Evolutionary conservation across 331 rosid genomes (phyloP).

Genomic region (Ulmus americana): DNA sequence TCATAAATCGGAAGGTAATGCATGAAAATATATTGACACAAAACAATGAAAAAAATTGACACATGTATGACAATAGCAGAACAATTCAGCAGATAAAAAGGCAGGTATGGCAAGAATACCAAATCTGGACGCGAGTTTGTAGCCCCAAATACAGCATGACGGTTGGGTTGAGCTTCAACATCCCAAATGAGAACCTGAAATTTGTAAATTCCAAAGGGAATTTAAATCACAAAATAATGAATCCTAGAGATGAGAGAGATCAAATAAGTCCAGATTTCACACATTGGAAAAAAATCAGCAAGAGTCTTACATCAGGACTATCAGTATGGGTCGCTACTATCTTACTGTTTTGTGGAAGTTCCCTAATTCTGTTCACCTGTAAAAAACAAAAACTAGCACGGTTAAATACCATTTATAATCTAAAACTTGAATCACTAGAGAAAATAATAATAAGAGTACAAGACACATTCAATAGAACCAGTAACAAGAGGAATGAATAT

Average conservation of each 20-base stretch:
- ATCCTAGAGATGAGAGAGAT: slow-evolving; percentile 11
- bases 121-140: slow-evolving; percentile 91
- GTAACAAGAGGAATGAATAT: not conserved
- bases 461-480: not conserved
- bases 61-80: not conserved
- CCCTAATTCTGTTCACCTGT: slow-evolving; percentile 97
- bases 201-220: not conserved
- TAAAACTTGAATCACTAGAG: not conserved
- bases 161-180: slow-evolving; percentile 91
- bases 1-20: not conserved
- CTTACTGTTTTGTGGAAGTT: slow-evolving; percentile 83
- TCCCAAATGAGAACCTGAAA: slow-evolving; percentile 95
- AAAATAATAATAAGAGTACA: not conserved
- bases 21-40: not conserved
- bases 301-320: slow-evolving; percentile 76
- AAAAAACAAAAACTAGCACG: slow-evolving; percentile 14
- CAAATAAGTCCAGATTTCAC: not conserved
- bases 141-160: slow-evolving; percentile 97
- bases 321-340: slow-evolving; percentile 97
- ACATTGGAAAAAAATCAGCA: slow-evolving; percentile 6
- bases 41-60: not conserved
- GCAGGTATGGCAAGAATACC: slow-evolving; percentile 35
- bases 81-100: not conserved
- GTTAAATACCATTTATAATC: not conserved
- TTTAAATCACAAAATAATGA: slow-evolving; percentile 9